Conservation (phyloP, 2,329 filamentous ascomycete genomes). For the Colletotrichum sp. region DNA sequence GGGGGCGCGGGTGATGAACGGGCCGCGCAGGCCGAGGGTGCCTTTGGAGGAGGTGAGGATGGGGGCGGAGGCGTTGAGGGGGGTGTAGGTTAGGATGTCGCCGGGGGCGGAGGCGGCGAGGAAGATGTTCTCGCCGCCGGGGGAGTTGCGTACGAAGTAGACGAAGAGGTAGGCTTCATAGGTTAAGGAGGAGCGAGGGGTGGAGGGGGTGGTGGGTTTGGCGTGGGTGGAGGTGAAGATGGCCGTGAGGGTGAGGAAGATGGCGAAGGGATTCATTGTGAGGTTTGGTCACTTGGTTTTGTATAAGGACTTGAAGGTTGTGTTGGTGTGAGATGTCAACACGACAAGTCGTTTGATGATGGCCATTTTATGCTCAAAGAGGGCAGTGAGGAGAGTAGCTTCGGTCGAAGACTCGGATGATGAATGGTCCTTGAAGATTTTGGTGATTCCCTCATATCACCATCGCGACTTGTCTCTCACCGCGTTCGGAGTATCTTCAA, state of each 20-base stretch:
- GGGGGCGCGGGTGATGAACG: not conserved
- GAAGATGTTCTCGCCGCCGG: not conserved
- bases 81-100: not conserved
- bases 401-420: too few relatives aligned
- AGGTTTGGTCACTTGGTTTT: not conserved
- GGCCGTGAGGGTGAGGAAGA: too few relatives aligned
- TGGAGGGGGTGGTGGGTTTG: too few relatives aligned
- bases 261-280: not conserved
- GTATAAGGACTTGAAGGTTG: too few relatives aligned
- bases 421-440: too few relatives aligned
- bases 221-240: too few relatives aligned
- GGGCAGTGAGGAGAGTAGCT: too few relatives aligned
- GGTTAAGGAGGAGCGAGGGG: too few relatives aligned
- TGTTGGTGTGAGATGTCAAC: fast-evolving
- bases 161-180: not conserved
- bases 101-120: not conserved
- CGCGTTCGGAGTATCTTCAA: not conserved
- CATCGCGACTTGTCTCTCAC: too few relatives aligned
- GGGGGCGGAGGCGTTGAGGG: not conserved
- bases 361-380: too few relatives aligned
- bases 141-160: not conserved
- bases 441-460: too few relatives aligned
- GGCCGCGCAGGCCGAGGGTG: not conserved
- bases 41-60: not conserved
- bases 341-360: too few relatives aligned